Evolutionary conservation across 345 rosid species (phyloP).

Genomic region (Citrus cavaleriei): DNA sequence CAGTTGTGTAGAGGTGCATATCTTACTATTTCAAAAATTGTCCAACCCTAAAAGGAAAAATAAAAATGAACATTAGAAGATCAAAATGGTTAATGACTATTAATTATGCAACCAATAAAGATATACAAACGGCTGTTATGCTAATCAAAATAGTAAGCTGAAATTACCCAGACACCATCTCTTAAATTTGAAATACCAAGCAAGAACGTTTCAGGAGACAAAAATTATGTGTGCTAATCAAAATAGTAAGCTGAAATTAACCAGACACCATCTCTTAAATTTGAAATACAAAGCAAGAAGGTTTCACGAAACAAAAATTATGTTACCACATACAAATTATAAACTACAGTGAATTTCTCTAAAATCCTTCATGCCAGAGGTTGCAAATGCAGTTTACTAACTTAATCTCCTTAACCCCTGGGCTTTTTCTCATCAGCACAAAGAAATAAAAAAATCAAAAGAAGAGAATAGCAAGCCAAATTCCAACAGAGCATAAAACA

Average conservation of each 20-base stretch:
- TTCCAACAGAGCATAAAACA: not conserved
- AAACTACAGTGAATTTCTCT: no score
- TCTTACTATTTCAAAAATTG: slow-evolving; percentile 77
- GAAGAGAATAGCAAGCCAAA: not conserved
- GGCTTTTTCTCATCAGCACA: not conserved
- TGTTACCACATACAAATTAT: not conserved
- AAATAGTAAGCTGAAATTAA: not conserved
- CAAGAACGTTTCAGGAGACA: not conserved
- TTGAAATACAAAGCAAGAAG: not conserved
- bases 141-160: not conserved
- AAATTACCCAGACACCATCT: not conserved
- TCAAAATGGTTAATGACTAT: not conserved
- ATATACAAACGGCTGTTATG: not conserved
- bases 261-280: not conserved
- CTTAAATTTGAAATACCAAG: not conserved
- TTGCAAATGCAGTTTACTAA: not conserved
- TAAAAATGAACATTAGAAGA: not conserved
- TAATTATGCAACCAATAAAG: not conserved
- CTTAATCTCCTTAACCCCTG: not conserved
- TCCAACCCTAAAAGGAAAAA: slow-evolving; percentile 70
- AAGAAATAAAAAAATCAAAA: not conserved
- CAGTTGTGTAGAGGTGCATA: slow-evolving; percentile 97
- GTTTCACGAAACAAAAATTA: not conserved
- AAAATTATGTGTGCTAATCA: not conserved
- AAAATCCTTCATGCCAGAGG: not conserved